A percentile compares a stretch with the other conserved stretches of the same genome.
Conservation (phyloP, 331 rosid species). For the Phaseolus coccineus region DNA sequence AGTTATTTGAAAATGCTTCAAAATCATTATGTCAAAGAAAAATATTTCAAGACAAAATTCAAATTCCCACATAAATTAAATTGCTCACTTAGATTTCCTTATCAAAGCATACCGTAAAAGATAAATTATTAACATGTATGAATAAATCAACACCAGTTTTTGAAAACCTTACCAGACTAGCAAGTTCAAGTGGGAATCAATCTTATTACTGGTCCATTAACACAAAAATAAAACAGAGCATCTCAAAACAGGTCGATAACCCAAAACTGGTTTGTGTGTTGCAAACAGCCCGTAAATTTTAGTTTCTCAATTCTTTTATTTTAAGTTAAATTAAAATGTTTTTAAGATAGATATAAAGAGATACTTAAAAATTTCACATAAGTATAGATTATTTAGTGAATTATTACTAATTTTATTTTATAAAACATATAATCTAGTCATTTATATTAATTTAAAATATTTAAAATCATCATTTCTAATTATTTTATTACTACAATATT, state of each 20-base stretch:
- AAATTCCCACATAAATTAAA: not conserved
- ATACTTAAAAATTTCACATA: not conserved
- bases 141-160: not conserved
- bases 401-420: no score
- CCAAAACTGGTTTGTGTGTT: not conserved
- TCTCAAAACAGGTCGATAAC: not conserved
- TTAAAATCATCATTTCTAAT: not conserved
- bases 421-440: not conserved
- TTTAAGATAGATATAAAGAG: not conserved
- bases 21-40: not conserved
- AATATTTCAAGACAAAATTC: not conserved
- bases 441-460: not conserved
- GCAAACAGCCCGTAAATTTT: not conserved
- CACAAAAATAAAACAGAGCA: not conserved
- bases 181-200: not conserved
- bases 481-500: not conserved
- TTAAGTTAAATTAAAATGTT: not conserved
- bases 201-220: not conserved
- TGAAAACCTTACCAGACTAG: not conserved
- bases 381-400: not conserved
- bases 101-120: no score
- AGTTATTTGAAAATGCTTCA: not conserved
- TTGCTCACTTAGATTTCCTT: not conserved
- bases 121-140: constrained; percentile 1
- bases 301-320: not conserved